These are phyloP conservation scores for Aureoboletus auriporus DNA, from an alignment of 768 basidiomycete species.

Conservation along the genomic window DNA sequence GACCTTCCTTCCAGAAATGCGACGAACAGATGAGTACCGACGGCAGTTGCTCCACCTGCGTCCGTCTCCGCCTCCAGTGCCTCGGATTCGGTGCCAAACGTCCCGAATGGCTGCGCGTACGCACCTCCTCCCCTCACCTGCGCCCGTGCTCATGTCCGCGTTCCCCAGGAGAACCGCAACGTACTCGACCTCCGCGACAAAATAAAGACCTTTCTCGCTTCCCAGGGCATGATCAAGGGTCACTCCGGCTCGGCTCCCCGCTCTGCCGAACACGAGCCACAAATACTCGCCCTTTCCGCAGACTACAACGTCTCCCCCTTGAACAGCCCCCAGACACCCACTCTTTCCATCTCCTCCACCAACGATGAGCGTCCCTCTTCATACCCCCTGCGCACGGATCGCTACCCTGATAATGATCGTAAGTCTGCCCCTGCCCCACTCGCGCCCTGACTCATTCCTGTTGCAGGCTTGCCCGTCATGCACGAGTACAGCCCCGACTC, in stretches of 20 bases:
- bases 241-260: constrained; percentile 71
- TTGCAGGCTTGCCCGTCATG: constrained; percentile 28
- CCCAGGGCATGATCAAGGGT: constrained; percentile 88
- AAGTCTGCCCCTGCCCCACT: constrained; percentile 1
- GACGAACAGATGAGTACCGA: constrained; percentile 65
- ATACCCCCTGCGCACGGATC: constrained; percentile 29
- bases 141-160: constrained; percentile 12
- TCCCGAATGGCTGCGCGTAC: constrained; percentile 82
- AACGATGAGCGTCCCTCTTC: constrained; percentile 35
- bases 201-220: constrained; percentile 74
- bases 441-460: background rate
- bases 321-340: constrained; percentile 44
- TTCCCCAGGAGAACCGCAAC: constrained; percentile 59
- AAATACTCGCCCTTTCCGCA: constrained; percentile 47
- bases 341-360: constrained; percentile 41
- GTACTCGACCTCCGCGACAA: constrained; percentile 68
- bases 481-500: constrained; percentile 31
- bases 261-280: constrained; percentile 50
- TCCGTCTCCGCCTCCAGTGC: constrained; percentile 77
- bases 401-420: constrained; percentile 30
- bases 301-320: constrained; percentile 35
- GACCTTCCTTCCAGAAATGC: constrained; percentile 59
- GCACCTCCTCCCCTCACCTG: background rate
- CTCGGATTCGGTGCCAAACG: constrained; percentile 83
- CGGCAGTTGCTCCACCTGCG: constrained; percentile 71